Percentiles rank a stretch among this genome's conserved stretches.
phyloP scores from a whole-genome alignment of 208 protist species.

The Wallacemonas sp. region DNA sequence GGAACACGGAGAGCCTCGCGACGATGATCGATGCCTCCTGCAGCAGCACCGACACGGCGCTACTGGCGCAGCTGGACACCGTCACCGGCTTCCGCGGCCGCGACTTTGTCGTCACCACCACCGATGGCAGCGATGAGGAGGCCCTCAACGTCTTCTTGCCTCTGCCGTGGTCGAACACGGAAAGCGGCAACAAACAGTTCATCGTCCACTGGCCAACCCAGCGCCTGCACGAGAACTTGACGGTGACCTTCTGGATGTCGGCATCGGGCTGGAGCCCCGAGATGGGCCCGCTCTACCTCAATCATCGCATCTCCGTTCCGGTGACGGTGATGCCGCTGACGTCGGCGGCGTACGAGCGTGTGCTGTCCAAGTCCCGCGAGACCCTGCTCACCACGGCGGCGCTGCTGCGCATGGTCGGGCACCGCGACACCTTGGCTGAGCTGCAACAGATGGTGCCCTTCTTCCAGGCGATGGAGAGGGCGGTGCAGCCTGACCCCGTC shows the following conservation, averaged over 20 bases:
- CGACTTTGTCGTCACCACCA: not conserved
- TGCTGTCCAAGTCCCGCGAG: not conserved
- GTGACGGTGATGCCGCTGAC: not conserved
- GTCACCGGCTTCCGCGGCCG: too few relatives aligned
- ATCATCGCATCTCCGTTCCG: not conserved
- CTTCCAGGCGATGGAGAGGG: not conserved
- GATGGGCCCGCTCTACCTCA: constrained; percentile 1
- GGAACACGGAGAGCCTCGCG: constrained; percentile 3
- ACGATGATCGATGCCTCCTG: constrained; percentile 1
- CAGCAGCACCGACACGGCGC: too few relatives aligned
- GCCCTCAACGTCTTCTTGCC: not conserved
- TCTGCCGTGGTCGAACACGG: not conserved
- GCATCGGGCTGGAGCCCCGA: not conserved
- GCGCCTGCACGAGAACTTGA: not conserved
- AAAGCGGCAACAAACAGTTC: not conserved
- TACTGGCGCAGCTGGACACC: too few relatives aligned
- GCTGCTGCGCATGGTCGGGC: not conserved
- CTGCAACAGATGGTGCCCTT: constrained; percentile 6
- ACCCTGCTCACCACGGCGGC: not conserved
- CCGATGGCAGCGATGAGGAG: not conserved
- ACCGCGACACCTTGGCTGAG: not conserved
- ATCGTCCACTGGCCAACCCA: not conserved
- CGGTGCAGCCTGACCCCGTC: not conserved
- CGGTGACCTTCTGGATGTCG: constrained; percentile 6
- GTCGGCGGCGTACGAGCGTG: not conserved